These are phyloP conservation scores for Colletotrichum sp. DNA, from an alignment of 2,329 filamentous ascomycete species.

Conservation along the genomic window DNA sequence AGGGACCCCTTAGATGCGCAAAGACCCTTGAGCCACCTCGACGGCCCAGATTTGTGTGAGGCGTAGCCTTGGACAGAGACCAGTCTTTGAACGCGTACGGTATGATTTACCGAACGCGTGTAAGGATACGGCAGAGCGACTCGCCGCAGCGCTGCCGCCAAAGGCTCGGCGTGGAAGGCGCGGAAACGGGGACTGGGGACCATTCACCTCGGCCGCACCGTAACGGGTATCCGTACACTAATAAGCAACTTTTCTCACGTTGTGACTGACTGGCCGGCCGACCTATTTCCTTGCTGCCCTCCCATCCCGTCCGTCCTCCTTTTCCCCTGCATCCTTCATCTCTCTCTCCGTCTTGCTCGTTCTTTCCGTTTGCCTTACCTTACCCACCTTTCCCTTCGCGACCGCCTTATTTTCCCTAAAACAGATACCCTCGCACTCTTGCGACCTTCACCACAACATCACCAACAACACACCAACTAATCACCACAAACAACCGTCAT, in stretches of 20 bases:
- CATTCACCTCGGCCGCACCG: slow-evolving; percentile 1
- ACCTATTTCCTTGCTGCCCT: slow-evolving; percentile 7
- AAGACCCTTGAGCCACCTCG: neutral
- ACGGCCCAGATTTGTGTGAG: neutral
- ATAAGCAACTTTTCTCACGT: neutral
- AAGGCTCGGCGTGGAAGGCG: neutral
- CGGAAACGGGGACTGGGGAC: neutral
- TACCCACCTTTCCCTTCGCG: slow-evolving; percentile 2
- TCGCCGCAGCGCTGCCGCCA: neutral
- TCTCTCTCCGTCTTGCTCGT: neutral
- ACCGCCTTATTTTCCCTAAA: neutral
- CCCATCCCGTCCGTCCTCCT: neutral
- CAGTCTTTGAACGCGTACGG: neutral
- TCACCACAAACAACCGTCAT: slow-evolving; percentile 7
- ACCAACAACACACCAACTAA: neutral
- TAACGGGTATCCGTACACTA: neutral
- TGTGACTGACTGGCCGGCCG: neutral
- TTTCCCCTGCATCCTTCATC: neutral
- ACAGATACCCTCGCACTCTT: neutral
- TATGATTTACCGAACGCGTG: neutral
- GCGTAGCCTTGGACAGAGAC: neutral
- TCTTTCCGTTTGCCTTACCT: slow-evolving; percentile 6
- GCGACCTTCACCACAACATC: neutral
- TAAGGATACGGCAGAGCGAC: neutral
- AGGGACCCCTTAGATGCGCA: neutral